Evolutionary conservation across 345 rosid species (phyloP).

Genomic region (Eucalyptus erythrocorys): DNA sequence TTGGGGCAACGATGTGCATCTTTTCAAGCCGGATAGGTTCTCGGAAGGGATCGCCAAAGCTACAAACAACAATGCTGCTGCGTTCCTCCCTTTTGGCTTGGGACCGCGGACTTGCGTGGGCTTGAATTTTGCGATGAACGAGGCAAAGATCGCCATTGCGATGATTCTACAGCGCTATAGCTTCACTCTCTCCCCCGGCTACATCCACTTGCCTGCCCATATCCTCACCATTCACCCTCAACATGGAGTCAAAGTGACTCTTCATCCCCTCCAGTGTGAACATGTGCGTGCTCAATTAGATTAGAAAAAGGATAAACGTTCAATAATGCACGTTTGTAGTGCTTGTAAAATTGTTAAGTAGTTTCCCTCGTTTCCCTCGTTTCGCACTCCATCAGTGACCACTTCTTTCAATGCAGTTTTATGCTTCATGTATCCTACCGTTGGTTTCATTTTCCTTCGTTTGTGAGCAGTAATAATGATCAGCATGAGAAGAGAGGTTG

Average conservation of each 20-base stretch:
- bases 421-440: no score
- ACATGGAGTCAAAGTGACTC: slow-evolving; percentile 24
- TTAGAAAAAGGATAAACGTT: no score
- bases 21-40: no score
- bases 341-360: no score
- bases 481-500: no score
- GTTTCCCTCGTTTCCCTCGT: no score
- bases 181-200: slow-evolving; percentile 17
- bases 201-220: slow-evolving; percentile 17
- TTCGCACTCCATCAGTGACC: no score
- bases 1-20: slow-evolving; percentile 39
- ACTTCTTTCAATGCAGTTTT: no score
- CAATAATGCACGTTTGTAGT: no score
- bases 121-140: slow-evolving; percentile 8
- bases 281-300: background rate
- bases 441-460: no score
- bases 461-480: no score
- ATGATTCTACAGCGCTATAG: slow-evolving; percentile 34
- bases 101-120: slow-evolving; percentile 35
- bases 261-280: background rate
- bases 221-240: slow-evolving; percentile 8
- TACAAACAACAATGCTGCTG: slow-evolving; percentile 9
- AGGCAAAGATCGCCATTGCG: slow-evolving; percentile 25
- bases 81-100: slow-evolving; percentile 20
- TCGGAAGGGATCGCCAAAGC: no score